Conservation (phyloP, 2,329 filamentous ascomycete species). For the Penicillium sp. region DNA sequence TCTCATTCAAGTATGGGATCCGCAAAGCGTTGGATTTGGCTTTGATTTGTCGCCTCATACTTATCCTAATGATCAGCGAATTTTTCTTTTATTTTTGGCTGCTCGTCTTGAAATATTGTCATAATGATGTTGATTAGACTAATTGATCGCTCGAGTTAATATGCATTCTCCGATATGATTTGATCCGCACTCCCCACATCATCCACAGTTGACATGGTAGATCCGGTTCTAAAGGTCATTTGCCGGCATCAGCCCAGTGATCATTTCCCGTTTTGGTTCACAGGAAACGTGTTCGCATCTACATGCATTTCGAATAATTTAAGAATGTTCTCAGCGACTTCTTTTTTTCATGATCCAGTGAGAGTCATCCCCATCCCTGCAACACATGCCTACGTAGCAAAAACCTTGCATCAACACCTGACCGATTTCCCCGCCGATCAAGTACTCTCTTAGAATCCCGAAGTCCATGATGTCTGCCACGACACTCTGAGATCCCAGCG, state of each 20-base stretch:
- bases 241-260: neutral
- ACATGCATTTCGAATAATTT: neutral
- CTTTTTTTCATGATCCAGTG: neutral
- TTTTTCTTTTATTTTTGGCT: neutral
- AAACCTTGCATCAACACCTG: neutral
- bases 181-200: constrained; percentile 14
- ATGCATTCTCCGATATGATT: constrained; percentile 7
- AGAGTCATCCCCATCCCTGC: neutral
- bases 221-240: constrained; percentile 16
- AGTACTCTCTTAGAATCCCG: neutral
- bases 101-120: neutral
- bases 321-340: neutral
- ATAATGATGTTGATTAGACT: constrained; percentile 19
- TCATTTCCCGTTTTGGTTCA: neutral
- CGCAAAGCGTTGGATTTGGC: constrained; percentile 8
- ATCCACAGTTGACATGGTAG: constrained; percentile 10
- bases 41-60: constrained; percentile 1
- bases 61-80: constrained; percentile 6
- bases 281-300: neutral
- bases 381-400: neutral
- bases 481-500: neutral
- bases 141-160: constrained; percentile 18
- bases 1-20: neutral
- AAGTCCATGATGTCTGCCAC: neutral
- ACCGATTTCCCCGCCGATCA: neutral